phyloP scores from a whole-genome alignment of 176 grass and related monocot species.

The Musa acuminata region DNA sequence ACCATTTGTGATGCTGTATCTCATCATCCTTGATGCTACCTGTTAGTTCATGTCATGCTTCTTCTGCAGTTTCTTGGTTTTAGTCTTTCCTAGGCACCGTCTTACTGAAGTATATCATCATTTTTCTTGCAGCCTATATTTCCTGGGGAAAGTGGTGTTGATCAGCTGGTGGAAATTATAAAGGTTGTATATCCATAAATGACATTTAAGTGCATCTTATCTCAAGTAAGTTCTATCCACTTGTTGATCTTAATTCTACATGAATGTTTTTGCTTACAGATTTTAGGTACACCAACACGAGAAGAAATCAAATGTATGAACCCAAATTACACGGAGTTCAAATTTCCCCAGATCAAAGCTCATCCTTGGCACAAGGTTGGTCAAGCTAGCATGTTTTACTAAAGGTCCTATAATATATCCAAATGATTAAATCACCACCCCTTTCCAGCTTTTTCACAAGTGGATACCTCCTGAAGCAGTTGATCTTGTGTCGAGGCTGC shows the following conservation, averaged over 20 bases:
- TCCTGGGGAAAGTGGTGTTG: conserved; percentile 91
- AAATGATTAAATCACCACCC: not conserved
- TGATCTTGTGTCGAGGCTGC: conserved; percentile 84
- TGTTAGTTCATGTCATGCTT: not conserved
- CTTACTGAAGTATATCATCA: not conserved
- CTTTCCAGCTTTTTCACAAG: conserved; percentile 62
- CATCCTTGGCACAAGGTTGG: conserved; percentile 95
- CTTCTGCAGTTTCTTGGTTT: not conserved
- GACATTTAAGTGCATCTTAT: conserved; percentile 2
- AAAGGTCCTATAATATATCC: not conserved
- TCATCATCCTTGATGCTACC: too few species aligned
- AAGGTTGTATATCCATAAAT: conserved; percentile 44
- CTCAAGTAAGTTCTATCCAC: not conserved
- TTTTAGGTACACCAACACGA: conserved; percentile 89
- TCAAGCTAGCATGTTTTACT: not conserved
- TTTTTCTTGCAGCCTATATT: conserved; percentile 56
- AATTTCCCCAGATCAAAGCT: conserved; percentile 94
- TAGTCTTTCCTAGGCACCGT: not conserved
- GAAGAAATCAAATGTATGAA: conserved; percentile 99
- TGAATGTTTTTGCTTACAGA: conserved; percentile 28
- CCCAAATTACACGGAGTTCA: conserved; percentile 81
- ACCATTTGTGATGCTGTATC: too few species aligned
- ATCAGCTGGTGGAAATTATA: conserved; percentile 95
- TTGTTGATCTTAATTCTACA: not conserved
- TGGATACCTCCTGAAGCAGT: conserved; percentile 78